Conservation (phyloP, 805 yeast species). For the Danielia reshetovae region DNA sequence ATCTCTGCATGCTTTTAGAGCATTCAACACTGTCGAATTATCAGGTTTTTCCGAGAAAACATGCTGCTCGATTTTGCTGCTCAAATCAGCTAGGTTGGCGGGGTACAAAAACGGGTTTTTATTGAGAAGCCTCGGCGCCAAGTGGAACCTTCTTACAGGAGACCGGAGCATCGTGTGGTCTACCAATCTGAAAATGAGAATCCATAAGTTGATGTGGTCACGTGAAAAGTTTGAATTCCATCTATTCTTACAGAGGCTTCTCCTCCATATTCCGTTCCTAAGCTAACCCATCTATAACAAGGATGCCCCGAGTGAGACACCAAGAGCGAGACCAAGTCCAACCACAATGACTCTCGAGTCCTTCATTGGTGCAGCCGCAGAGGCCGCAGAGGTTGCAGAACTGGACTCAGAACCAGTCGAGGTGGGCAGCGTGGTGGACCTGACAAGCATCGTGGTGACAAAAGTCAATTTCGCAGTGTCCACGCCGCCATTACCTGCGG, state of each 20-base stretch:
- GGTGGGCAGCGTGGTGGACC: slow-evolving; percentile 16
- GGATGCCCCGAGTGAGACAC: too few species aligned
- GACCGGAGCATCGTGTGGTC: too few species aligned
- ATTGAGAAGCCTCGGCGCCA: background rate
- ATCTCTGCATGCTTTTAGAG: slow-evolving; percentile 22
- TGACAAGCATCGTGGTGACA: slow-evolving; percentile 29
- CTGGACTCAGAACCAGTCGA: slow-evolving; percentile 5
- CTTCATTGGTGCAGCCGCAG: too few species aligned
- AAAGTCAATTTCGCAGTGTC: slow-evolving; percentile 22
- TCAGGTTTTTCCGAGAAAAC: slow-evolving; percentile 2
- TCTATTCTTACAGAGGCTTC: too few species aligned
- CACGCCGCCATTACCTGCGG: slow-evolving; percentile 11
- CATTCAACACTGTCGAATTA: slow-evolving; percentile 10
- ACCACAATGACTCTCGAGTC: too few species aligned
- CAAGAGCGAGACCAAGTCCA: too few species aligned
- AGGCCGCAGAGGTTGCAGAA: background rate
- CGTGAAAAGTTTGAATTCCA: too few species aligned
- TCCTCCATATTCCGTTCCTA: too few species aligned
- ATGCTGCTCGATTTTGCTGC: slow-evolving; percentile 7
- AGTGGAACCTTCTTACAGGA: too few species aligned
- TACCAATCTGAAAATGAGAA: too few species aligned
- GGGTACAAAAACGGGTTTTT: slow-evolving; percentile 11
- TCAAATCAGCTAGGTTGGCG: slow-evolving; percentile 10
- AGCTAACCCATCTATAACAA: too few species aligned
- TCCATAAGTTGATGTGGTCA: too few species aligned